Evolutionary conservation across 495 filamentous ascomycete genomes (phyloP), one percentile per base, ranked within the genome.

Genomic region (Ramalina peruviana): DNA sequence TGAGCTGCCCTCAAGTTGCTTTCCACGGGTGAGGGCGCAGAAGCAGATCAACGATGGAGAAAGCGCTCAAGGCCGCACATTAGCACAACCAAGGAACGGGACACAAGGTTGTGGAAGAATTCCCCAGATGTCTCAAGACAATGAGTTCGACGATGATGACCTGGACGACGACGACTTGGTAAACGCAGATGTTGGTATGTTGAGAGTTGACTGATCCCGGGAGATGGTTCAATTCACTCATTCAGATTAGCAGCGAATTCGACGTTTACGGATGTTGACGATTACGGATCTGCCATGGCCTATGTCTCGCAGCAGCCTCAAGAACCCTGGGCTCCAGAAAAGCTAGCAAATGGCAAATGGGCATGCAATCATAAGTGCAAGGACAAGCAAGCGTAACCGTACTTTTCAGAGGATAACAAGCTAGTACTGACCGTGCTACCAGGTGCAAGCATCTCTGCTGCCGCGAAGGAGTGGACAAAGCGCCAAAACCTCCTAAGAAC

Each of bases 381-480:
- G 36, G 75, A 85, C 52, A 83, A 82, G 53, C 80, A 74, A n/a
- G 78, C 68, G 63, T 76, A 67, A 13, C 7, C 7, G 39, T 9
- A 15, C 3, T 1, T 19, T 40, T 20, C 33, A 50, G 2, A 33
- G 19, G 7, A 36, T 30, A 20, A 4, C 17, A 38, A 10, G 15
- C 20, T 36, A 38, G n/a, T 41, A 4, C 40, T 40, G 21, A 51
- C 27, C 10, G 11, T 36, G 19, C 19, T 41, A 12, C 20, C 47
- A 81, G 78, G 38, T 87, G 83, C 65, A 85, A 82, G 57, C 92
- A 98, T 57, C 64, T 79, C 36, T 98, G 92, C 58, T 98, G 92
- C 61, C 79, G 76, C n/a, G 85, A 94, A 42, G 90, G 90, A 1
- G 58, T 92, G 5, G 82, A 88, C 30, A 93, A 85, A 48, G 82